Evolutionary conservation across 1,139 yeast genomes (phyloP).

Genomic region (Magnusiomyces sp.): DNA sequence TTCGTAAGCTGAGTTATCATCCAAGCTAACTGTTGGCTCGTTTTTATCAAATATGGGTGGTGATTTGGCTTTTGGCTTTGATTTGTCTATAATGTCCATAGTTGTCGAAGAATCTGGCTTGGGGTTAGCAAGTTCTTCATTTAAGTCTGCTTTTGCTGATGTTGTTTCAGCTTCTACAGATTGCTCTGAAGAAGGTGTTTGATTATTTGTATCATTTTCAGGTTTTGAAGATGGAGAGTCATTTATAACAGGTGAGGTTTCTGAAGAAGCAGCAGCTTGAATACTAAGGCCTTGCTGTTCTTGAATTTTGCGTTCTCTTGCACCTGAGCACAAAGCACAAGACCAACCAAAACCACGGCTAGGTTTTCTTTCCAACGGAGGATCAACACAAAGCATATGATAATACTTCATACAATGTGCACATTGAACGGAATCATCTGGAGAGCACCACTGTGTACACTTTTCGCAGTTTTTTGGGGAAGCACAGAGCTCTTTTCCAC

Average conservation of each 20-base stretch:
- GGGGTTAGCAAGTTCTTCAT: not conserved
- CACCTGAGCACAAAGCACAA: slow-evolving; percentile 64
- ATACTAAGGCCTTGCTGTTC: slow-evolving; percentile 22
- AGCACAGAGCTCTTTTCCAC: slow-evolving; percentile 54
- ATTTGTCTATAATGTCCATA: too few species aligned
- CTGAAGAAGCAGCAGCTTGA: not conserved
- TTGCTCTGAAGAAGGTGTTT: too few species aligned
- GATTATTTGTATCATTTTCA: not conserved
- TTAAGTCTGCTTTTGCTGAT: not conserved
- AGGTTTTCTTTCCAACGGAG: slow-evolving; percentile 73
- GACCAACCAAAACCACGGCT: slow-evolving; percentile 89
- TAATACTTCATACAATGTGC: slow-evolving; percentile 63
- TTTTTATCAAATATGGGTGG: too few species aligned
- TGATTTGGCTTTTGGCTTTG: too few species aligned
- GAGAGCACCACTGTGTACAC: slow-evolving; percentile 79
- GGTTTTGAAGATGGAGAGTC: not conserved
- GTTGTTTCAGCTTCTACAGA: not conserved
- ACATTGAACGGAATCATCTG: slow-evolving; percentile 70
- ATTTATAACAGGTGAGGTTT: not conserved
- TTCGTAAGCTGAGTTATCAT: too few species aligned
- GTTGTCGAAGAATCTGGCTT: too few species aligned
- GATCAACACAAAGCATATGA: slow-evolving; percentile 81
- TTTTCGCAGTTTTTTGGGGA: slow-evolving; percentile 64
- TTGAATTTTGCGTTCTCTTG: slow-evolving; percentile 20
- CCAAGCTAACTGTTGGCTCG: too few species aligned